These are phyloP conservation scores for Wickerhamomyces queroliae DNA, from an alignment of 805 yeast genomes.

Conservation along the genomic window DNA sequence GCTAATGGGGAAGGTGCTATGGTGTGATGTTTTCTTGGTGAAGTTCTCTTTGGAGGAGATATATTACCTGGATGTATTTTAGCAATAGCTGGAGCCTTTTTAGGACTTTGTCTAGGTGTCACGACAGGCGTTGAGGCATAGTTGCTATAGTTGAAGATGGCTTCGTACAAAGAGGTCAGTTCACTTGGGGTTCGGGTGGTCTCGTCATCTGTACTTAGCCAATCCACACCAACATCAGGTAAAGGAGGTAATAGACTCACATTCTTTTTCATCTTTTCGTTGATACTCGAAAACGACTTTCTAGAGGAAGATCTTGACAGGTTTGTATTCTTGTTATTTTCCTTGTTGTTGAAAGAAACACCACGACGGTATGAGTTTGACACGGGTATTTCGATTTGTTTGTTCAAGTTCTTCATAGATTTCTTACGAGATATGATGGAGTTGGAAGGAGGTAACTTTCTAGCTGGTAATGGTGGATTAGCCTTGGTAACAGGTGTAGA, in stretches of 20 bases:
- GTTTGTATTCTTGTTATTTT: constrained; percentile 4
- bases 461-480: constrained; percentile 12
- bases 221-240: constrained; percentile 20
- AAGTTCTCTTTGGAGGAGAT: constrained; percentile 4
- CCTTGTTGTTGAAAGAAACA: constrained; percentile 24
- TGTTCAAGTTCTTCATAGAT: constrained; percentile 15
- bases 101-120: no score
- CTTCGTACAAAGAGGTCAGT: constrained; percentile 24
- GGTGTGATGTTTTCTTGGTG: constrained; percentile 1
- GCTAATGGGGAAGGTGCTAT: constrained; percentile 4
- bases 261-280: constrained; percentile 12
- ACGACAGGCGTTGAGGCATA: no score
- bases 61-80: neutral
- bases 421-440: constrained; percentile 9
- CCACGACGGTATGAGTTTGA: constrained; percentile 26
- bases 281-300: constrained; percentile 7
- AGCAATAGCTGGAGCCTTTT: neutral
- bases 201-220: constrained; percentile 13
- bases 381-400: constrained; percentile 24
- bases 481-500: neutral
- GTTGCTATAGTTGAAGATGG: constrained; percentile 19
- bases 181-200: constrained; percentile 16
- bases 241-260: constrained; percentile 24
- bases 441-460: constrained; percentile 12
- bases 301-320: constrained; percentile 22